Percentiles rank a stretch among this genome's conserved stretches.
phyloP scores from a whole-genome alignment of 805 yeast genomes.

The Pichia thaimueangensis region DNA sequence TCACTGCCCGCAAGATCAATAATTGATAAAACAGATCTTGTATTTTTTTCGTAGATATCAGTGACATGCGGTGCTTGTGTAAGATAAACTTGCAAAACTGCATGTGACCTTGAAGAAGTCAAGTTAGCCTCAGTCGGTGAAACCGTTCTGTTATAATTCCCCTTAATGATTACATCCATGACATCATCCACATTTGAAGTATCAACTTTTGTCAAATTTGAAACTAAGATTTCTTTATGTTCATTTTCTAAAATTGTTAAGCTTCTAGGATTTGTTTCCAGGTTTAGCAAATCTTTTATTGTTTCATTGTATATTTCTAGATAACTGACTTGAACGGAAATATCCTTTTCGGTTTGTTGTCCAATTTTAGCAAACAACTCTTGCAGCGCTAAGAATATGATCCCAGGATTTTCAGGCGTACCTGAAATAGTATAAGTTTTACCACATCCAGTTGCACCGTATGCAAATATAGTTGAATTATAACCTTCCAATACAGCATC shows the following conservation, averaged over 20 bases:
- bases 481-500: conserved; percentile 76
- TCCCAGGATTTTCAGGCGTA: conserved; percentile 64
- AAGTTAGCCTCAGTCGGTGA: conserved; percentile 90
- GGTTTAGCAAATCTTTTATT: conserved; percentile 69
- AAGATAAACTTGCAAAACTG: conserved; percentile 79
- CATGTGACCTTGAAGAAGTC: conserved; percentile 88
- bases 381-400: conserved; percentile 70
- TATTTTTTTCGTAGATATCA: conserved; percentile 59
- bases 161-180: conserved; percentile 67
- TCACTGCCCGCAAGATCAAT: conserved; percentile 96
- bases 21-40: conserved; percentile 74
- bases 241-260: conserved; percentile 68
- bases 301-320: conserved; percentile 90
- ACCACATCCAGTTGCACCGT: conserved; percentile 98
- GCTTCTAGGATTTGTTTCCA: conserved; percentile 32
- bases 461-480: conserved; percentile 90
- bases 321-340: conserved; percentile 64
- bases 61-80: conserved; percentile 51
- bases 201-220: conserved; percentile 59
- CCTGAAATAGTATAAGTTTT: conserved; percentile 90
- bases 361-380: conserved; percentile 66
- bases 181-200: conserved; percentile 65
- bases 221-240: conserved; percentile 56
- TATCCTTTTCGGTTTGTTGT: conserved; percentile 38
- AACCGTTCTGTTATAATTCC: conserved; percentile 71